Conservation (phyloP, 129 eudicot species). For the Heracleum sosnowskyi region DNA sequence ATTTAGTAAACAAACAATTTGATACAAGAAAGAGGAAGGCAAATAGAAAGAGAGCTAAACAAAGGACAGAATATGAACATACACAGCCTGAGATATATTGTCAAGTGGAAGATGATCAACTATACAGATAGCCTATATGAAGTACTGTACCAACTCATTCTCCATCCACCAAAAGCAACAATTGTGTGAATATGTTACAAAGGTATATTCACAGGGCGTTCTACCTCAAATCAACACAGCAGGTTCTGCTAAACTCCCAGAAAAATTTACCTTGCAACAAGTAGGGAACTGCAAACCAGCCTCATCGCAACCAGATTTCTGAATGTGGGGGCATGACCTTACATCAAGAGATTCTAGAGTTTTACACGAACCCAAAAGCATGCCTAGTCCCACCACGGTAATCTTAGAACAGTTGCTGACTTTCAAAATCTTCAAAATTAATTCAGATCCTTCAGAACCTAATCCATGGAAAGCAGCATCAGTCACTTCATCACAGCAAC, state of each 20-base stretch:
- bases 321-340: constrained; percentile 72
- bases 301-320: constrained; percentile 66
- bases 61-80: not conserved
- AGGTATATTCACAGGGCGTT: not conserved
- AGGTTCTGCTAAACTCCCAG: constrained; percentile 79
- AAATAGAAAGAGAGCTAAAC: not conserved
- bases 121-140: not conserved
- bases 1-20: not conserved
- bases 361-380: constrained; percentile 56
- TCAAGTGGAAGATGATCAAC: constrained; percentile 6
- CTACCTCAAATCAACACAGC: constrained; percentile 43
- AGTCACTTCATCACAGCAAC: constrained; percentile 90
- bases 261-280: constrained; percentile 68
- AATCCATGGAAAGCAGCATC: constrained; percentile 75
- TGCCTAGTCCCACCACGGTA: constrained; percentile 55
- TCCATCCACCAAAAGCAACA: not conserved
- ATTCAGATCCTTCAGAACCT: constrained; percentile 24
- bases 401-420: constrained; percentile 80
- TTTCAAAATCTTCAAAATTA: constrained; percentile 56
- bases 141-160: not conserved
- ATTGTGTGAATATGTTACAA: constrained; percentile 5
- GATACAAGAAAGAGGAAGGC: not conserved
- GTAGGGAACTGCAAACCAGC: constrained; percentile 80
- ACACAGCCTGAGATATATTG: not conserved
- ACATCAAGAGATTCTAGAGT: constrained; percentile 74